Evolutionary conservation across 2,329 filamentous ascomycete species (phyloP), one percentile per base, ranked within the genome.

Genomic region (Apiospora malaysiana): DNA sequence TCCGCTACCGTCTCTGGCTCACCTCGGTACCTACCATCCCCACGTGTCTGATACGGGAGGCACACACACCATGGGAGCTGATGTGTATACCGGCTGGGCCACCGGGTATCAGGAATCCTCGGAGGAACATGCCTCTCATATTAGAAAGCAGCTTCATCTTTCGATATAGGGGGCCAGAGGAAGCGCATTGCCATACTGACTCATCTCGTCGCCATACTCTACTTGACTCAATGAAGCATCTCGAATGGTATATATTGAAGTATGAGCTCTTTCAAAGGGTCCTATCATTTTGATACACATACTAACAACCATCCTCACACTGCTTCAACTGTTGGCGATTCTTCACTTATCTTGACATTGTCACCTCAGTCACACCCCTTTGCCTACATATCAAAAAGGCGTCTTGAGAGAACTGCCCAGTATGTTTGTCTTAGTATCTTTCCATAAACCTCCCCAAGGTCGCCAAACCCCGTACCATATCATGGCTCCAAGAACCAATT

Each of bases 101-200:
- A 32, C 32, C 42, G 42, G 42, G 12, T 40, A n/a, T 63, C 32
- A 63, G 18, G 56, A 63, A 40, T 40, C 10, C 56, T 63, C 56
- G 56, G 56, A 40, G 56, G 56, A 63, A 63, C 56, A 63, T 14
- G 18, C 56, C 18, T 45, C 42, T 37, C 56, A 40, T 32, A 9
- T 4, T 18, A 63, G 56, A 40, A 63, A 40, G 21, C 18, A 40
- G 56, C 56, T 63, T 63, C 56, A 40, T 63, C 56, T 63, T 63
- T 63, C 56, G 8, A n/a, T 10, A 63, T 18, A 32, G 56, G 56
- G 56, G 56, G 42, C 42, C 56, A 21, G 56, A 63, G 56, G 56
- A 63, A 40, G 32, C 21, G 18, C 56, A 40, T 21, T 40, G 56
- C 56, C 56, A 14, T 63, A 40, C 10, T 63, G 56, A 63, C 56